Base-by-base conservation (phyloP, 148 eudicot genomes). In the Spergularia marina region DNA sequence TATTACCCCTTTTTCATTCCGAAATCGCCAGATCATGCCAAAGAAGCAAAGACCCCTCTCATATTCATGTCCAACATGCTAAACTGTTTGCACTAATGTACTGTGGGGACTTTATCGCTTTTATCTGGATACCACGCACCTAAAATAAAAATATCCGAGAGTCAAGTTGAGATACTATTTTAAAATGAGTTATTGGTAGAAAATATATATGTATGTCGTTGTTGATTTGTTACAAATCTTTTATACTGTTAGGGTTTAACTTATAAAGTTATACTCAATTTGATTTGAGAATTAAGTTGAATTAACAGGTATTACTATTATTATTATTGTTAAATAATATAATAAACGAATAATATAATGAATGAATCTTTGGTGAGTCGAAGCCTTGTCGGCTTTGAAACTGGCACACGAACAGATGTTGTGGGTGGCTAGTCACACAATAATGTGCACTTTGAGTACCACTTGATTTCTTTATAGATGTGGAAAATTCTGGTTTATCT, bases 351-450 rank as follows among this genome's bases (percentile, higher is more conserved):
- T 30, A 30, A 30, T 30, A 30, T 30, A 30, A 30, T 30, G 2
- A 30, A 30, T 30, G 36, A 2, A 30, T 30, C 36, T 30, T 30
- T 30, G 36, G 36, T 30, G 36, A 30, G 36, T 30, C 36, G 36
- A 44, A 74, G 44, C 16, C 65, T 74, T 74, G 76, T 74, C 58
- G 62, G 68, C 34, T 23, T 72, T 62, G 69, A 51, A 74, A 47
- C 17, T 56, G 36, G 65, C 65, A 72, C 76, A 44, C 7, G 67
- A 44, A 73, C 51, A 49, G 47, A 74, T 49, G 76, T 18, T 51
- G 44, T 41, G 52, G 39, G 51, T 56, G 52, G 39, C 49, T 56
- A 56, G 53, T 25, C 7, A 44, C 25, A 56, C 65, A 57, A 72
- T 36, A 57, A 72, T 72, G 74, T 70, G 74, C 61, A 14, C 21